Evolutionary conservation across 1,284 basidiomycete genomes (phyloP).

Genomic region (Leccinum griseonigrum): DNA sequence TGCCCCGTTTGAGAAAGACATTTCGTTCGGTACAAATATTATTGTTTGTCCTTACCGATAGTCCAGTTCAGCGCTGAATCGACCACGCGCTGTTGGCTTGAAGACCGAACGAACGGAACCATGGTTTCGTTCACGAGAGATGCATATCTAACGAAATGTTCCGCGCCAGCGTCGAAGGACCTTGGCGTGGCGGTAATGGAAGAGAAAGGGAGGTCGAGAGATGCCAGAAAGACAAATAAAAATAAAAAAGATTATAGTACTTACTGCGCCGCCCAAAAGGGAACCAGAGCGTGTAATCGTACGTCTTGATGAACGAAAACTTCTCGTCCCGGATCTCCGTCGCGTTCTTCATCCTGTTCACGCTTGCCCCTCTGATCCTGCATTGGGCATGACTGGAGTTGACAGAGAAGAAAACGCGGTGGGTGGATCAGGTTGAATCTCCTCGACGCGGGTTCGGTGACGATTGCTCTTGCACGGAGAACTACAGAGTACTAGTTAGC

Average conservation of each 20-base stretch:
- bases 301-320: constrained; percentile 59
- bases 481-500: too few relatives aligned
- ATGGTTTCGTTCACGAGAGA: constrained; percentile 41
- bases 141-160: constrained; percentile 51
- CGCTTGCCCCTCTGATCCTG: constrained; percentile 28
- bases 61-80: constrained; percentile 71
- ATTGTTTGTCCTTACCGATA: constrained; percentile 40
- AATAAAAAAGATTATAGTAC: constrained; percentile 23
- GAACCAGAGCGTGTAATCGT: constrained; percentile 58
- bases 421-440: too few relatives aligned
- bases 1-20: not conserved
- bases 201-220: not conserved
- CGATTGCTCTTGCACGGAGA: too few relatives aligned
- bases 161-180: constrained; percentile 46
- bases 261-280: constrained; percentile 70
- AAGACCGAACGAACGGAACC: constrained; percentile 65
- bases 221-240: not conserved
- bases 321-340: constrained; percentile 41
- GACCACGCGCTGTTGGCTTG: constrained; percentile 58
- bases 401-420: too few relatives aligned
- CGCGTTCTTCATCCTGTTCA: constrained; percentile 51
- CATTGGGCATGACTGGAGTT: too few relatives aligned
- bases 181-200: constrained; percentile 31
- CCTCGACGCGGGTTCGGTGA: too few relatives aligned
- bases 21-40: not conserved